These are phyloP conservation scores for Sapria himalayana DNA, from an alignment of 345 rosid genomes.

Conservation along the genomic window DNA sequence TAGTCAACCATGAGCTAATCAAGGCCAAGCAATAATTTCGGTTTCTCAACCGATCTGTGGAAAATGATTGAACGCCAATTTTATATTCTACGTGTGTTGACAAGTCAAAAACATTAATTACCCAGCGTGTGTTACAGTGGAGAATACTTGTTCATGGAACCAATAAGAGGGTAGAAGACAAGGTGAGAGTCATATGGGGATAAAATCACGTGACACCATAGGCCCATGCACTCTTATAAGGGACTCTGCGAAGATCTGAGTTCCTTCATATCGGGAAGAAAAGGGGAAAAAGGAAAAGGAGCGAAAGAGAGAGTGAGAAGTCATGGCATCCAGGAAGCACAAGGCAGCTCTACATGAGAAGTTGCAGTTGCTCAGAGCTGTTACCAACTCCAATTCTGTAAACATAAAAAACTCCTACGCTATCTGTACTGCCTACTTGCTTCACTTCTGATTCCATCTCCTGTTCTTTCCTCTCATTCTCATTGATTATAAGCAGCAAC, in stretches of 20 bases:
- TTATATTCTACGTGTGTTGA: too few relatives aligned
- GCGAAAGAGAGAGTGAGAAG: constrained; percentile 6
- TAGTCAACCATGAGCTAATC: constrained; percentile 3
- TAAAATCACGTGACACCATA: constrained; percentile 1
- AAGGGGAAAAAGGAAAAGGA: background rate
- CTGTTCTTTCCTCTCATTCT: background rate
- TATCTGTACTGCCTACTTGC: background rate
- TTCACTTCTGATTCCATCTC: background rate
- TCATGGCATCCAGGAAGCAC: constrained; percentile 18
- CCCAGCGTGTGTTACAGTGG: constrained; percentile 1
- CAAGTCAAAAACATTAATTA: too few relatives aligned
- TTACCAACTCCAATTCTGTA: constrained; percentile 31
- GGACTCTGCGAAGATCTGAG: constrained; percentile 6
- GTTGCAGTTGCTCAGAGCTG: constrained; percentile 23
- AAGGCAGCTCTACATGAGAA: constrained; percentile 19
- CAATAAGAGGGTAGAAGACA: constrained; percentile 15
- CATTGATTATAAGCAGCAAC: background rate
- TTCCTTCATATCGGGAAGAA: background rate
- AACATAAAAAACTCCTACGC: too few relatives aligned
- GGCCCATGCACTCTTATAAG: constrained; percentile 10
- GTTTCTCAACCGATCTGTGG: too few relatives aligned
- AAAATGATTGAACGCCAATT: too few relatives aligned
- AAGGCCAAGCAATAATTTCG: too few relatives aligned
- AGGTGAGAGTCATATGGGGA: constrained; percentile 7
- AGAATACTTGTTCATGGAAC: constrained; percentile 9